Percentiles rank a stretch among this genome's conserved stretches.
phyloP scores from a whole-genome alignment of 108 stramenopile genomes.

The Pseudonitzschia delicatissima region DNA sequence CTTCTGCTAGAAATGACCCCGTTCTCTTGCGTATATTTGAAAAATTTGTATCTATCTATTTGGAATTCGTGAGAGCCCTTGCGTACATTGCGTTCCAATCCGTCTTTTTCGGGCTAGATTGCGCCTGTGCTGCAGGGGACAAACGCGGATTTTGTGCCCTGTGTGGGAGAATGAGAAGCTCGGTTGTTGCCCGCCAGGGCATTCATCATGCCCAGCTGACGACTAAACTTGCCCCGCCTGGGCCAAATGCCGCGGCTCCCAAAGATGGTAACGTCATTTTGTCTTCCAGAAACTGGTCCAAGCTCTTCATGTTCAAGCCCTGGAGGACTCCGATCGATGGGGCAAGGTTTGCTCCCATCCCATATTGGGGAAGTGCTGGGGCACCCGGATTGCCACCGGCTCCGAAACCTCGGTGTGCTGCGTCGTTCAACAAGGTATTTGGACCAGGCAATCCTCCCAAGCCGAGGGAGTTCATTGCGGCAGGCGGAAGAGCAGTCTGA shows the following conservation, averaged over 20 bases:
- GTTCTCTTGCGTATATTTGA: no score
- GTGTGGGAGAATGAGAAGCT: no score
- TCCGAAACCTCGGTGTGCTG: constrained; percentile 4
- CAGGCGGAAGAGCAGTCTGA: neutral
- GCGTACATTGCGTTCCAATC: constrained; percentile 11
- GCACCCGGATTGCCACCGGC: constrained; percentile 15
- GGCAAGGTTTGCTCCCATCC: neutral
- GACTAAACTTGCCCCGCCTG: no score
- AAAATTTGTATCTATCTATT: no score
- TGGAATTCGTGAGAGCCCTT: constrained; percentile 1
- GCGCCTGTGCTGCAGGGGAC: neutral
- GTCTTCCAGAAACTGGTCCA: neutral
- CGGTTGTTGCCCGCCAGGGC: neutral
- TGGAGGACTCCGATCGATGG: constrained; percentile 5
- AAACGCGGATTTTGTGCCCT: neutral
- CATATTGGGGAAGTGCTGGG: constrained; percentile 1
- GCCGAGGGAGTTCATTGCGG: neutral
- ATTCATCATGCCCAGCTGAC: neutral
- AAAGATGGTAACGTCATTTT: neutral
- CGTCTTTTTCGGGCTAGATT: constrained; percentile 8
- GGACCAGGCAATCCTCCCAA: neutral
- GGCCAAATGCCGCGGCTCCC: neutral
- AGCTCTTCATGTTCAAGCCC: neutral
- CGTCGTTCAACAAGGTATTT: neutral
- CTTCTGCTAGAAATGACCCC: no score